Evolutionary conservation across 805 yeast genomes (phyloP), one percentile per base, ranked within the genome.

Genomic region (Ascoidea asiatica): DNA sequence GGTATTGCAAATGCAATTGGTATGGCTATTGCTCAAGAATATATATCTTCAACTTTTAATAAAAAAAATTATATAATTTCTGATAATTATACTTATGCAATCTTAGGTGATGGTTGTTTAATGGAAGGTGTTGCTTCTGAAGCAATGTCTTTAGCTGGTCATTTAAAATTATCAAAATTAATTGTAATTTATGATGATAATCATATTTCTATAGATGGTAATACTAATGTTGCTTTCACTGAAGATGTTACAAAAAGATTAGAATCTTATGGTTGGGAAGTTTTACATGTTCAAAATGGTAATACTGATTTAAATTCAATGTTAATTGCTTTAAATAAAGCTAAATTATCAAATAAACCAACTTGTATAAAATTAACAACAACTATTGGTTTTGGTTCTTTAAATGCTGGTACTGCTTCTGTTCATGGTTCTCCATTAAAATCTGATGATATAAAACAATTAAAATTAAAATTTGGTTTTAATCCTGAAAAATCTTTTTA

Each of bases 371-470:
- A 87, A 66, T 71, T 90, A 61, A 75, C 79, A 60, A 92, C 98
- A 58, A 83, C 85, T 61, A 90, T 90, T 58, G 98, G 97, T 65
- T 89, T 62, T 70, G 97, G 98, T 60, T 92, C 97, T 43, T 62
- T 78, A 56, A 66, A 71, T 52, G 77, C 75, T 56, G 97, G 97
- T 57, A 77, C 95, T 50, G 90, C 83, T 67, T 71, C 81, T 56
- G 97, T 92, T 46, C 98, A 92, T 69, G 98, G 98, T 67, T 70
- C 95, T 53, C 95, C 98, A 58, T 77, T 90, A 67, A 88, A 89
- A 76, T 69, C 88, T 41, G 97, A 88, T 59, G 98, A 90, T 62
- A 74, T 89, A 59, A 77, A 72, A 57, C 95, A 87, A 66, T 72
- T 90, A 66, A 92, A 88, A 75, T 63, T 68, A 59, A 72, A 74